Base-by-base conservation (phyloP, 2,329 filamentous ascomycete species). In the Didymella pomorum region DNA sequence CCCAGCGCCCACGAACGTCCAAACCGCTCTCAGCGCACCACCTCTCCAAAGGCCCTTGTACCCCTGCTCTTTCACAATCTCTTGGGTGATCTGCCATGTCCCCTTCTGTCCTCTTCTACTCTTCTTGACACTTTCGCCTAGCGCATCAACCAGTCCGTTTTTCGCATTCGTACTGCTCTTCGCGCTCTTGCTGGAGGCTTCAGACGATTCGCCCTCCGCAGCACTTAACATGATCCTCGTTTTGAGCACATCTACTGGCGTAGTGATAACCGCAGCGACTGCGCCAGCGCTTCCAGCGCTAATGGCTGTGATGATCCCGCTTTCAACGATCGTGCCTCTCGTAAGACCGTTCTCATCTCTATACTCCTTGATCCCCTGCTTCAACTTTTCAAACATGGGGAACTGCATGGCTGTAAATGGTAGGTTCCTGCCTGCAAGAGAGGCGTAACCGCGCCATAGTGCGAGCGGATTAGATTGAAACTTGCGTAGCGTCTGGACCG, bases 331-430 rank as follows among this genome's bases (percentile, higher is more conserved):
- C 0, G 71, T 78, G 2, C 78, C 76, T 4, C 71, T 79, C 54
- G 72, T 71, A 25, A 69, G 47, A 8, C 76, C 77, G 23, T 66
- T 66, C 11, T 74, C 64, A 46, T 80, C 74, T 41, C 84, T 71
- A 37, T 79, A 79, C 18, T 74, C 69, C 58, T 79, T 79, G 11
- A 92, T 82, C 4, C 71, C 72, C 35, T 78, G 75, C 56, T 90
- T 88, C 52, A 92, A 69, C 45, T 86, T 80, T 79, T 97, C 93
- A 70, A 95, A 96, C 66, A 95, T 82, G 4, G 93, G 93, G 66
- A 97, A 97, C 70, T 97, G 92, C 65, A 96, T 81, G 0, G 91
- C 92, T 3, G 92, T 97, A 66, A 94, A 95, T 0, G 93, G 93
- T 3, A 97, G 76, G 72, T 97, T 97, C 2, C 93, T 83, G 2